Base-by-base conservation (phyloP, 73 alveolate species). In the Stentor roeselii region DNA sequence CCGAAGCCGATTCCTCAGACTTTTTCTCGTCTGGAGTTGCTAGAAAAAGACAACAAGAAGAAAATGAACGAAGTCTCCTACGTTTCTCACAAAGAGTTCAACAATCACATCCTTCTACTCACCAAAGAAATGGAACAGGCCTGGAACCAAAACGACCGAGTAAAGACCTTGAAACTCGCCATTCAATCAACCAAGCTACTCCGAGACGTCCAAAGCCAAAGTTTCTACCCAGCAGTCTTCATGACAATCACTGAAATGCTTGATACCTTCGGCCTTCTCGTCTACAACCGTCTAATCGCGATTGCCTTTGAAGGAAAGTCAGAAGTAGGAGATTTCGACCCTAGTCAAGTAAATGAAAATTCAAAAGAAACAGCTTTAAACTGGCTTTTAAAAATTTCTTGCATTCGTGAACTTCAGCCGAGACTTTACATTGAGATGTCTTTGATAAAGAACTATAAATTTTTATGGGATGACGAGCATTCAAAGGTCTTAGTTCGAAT, bases 361-460 rank as follows among this genome's bases (percentile, higher is more conserved):
- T 97, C 95, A 0, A 91, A 90, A 83, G 98, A 95, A 84, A 90
- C 93, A 42, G 86, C 95, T 42, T 82, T 78, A 85, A 95, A 93
- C 82, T 95, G 99, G 99, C 91, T 95, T 88, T 85, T 93, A 87
- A 95, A 93, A 85, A 83, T 94, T 74, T 95, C 98, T 74, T 95
- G 99, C 84, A 95, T 95, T 59, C 86, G 99, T 85, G 99, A 95
- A 86, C 93, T 95, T 40, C 86, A 93, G 38, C 99, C 99, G 14
- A 93, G 99, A 89, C 89, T 95, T 60, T 95, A 93, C 86, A 86
- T 95, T 2, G 99, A 95, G 85, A 83, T 95, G 84, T 91, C 98
- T 27, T 88, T 95, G 76, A 93, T 95, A 60, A 89, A 93, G 3
- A 86, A 93, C 87, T 92, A 91, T 78, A 91, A 92, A 83, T 95